Percentiles rank a stretch among this genome's conserved stretches.
Conservation (phyloP, 176 grass and related monocot species). For the Bonia amplexicaulis region DNA sequence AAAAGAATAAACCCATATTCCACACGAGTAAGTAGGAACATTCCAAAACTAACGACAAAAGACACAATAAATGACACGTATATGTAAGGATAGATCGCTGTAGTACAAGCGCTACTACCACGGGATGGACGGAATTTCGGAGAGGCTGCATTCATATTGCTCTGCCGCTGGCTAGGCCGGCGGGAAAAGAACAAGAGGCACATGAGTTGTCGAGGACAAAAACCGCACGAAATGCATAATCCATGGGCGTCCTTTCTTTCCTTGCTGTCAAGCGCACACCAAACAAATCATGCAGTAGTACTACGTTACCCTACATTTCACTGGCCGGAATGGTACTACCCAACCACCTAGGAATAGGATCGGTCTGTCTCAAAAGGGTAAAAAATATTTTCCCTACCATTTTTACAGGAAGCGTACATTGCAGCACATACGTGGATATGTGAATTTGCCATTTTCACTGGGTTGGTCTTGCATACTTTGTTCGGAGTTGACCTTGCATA, state of each 20-base stretch:
- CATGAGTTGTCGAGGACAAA: slow-evolving; percentile 26
- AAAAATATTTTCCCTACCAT: background rate
- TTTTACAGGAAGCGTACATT: background rate
- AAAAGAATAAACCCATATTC: too few species aligned
- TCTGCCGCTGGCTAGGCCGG: background rate
- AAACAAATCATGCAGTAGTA: background rate
- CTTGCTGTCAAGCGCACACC: background rate
- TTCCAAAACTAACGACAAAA: background rate
- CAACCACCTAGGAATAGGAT: slow-evolving; percentile 21
- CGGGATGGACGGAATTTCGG: background rate
- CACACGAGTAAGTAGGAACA: background rate
- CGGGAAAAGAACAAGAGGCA: slow-evolving; percentile 3
- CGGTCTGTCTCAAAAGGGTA: background rate
- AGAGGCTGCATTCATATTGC: background rate
- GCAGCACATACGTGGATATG: background rate
- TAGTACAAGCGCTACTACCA: background rate
- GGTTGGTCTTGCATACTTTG: too few species aligned
- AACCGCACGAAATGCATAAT: slow-evolving; percentile 6
- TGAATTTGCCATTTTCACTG: background rate
- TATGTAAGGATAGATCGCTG: background rate
- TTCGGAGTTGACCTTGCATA: too few species aligned
- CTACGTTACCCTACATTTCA: background rate
- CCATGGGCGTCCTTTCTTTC: background rate
- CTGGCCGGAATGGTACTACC: slow-evolving; percentile 7
- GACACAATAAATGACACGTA: background rate